These are phyloP conservation scores for Cytidiella melzeri DNA, from an alignment of 768 basidiomycete genomes.

Conservation along the genomic window DNA sequence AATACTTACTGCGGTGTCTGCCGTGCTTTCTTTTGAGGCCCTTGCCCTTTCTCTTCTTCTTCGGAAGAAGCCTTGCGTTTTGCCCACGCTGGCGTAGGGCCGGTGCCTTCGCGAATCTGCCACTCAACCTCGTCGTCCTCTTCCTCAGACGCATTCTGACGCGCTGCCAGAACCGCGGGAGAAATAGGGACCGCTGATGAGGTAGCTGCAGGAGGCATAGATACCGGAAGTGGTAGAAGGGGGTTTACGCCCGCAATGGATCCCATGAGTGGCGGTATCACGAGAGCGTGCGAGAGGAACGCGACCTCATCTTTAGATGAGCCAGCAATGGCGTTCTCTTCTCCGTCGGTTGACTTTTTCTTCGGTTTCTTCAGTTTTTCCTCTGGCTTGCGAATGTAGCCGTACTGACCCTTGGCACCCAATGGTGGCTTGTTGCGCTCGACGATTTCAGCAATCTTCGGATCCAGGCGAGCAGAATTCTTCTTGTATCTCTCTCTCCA, in stretches of 20 bases:
- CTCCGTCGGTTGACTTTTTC: constrained; percentile 13
- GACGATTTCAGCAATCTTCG: constrained; percentile 57
- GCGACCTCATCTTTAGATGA: constrained; percentile 11
- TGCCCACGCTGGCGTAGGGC: constrained; percentile 61
- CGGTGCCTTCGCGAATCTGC: constrained; percentile 55
- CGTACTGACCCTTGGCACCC: constrained; percentile 79
- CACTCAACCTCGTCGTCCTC: constrained; percentile 61
- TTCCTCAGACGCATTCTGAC: constrained; percentile 50
- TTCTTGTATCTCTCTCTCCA: constrained; percentile 90
- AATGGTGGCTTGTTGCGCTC: constrained; percentile 60
- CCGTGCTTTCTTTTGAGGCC: constrained; percentile 31
- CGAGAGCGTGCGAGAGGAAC: constrained; percentile 1
- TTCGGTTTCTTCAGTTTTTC: constrained; percentile 48
- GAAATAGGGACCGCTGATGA: background rate
- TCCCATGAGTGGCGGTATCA: background rate
- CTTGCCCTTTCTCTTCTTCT: constrained; percentile 29
- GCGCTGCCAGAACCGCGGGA: constrained; percentile 26
- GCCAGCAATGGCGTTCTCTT: constrained; percentile 5
- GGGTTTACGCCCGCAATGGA: background rate
- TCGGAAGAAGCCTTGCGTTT: constrained; percentile 42
- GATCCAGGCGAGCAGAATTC: constrained; percentile 62
- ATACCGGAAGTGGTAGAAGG: background rate
- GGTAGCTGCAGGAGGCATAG: background rate
- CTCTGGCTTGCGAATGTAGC: constrained; percentile 71
- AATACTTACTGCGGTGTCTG: background rate